These are phyloP conservation scores for Phytophthora ramorum DNA, from an alignment of 352 stramenopile genomes.

Conservation along the genomic window DNA sequence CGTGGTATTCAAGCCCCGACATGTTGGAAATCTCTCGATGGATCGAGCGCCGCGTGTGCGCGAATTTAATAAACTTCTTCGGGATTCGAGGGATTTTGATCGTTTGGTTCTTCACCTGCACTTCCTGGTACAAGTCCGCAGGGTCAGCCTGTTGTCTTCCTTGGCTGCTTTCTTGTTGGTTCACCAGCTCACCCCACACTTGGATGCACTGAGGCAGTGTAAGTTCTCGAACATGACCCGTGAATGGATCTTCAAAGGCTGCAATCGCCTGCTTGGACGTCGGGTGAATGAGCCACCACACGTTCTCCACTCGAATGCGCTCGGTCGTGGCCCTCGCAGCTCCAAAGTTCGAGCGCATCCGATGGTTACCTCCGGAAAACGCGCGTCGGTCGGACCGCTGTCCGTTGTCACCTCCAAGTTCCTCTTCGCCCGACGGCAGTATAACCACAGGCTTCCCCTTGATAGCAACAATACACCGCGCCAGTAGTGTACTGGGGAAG, in stretches of 20 bases:
- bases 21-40: slow-evolving; percentile 97
- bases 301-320: slow-evolving; percentile 66
- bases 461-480: slow-evolving; percentile 93
- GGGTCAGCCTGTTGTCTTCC: slow-evolving; percentile 26
- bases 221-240: slow-evolving; percentile 89
- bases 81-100: slow-evolving; percentile 91
- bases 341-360: slow-evolving; percentile 20
- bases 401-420: slow-evolving; percentile 5
- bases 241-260: slow-evolving; percentile 91
- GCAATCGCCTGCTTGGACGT: slow-evolving; percentile 95
- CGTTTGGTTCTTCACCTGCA: slow-evolving; percentile 75
- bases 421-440: slow-evolving; percentile 15
- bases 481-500: slow-evolving; percentile 82
- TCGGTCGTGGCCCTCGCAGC: slow-evolving; percentile 14
- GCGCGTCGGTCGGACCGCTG: slow-evolving; percentile 17
- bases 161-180: slow-evolving; percentile 18
- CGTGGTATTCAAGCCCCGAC: slow-evolving; percentile 88
- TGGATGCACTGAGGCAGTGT: slow-evolving; percentile 95
- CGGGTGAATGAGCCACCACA: slow-evolving; percentile 97
- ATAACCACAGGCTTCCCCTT: slow-evolving; percentile 66
- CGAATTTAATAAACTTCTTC: slow-evolving; percentile 96
- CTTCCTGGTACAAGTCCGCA: slow-evolving; percentile 61
- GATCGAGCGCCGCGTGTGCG: slow-evolving; percentile 90
- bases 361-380: slow-evolving; percentile 15
- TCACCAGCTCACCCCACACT: slow-evolving; percentile 90